Base-by-base conservation (phyloP, 2,329 filamentous ascomycete genomes). In the Colletotrichum gigasporum region DNA sequence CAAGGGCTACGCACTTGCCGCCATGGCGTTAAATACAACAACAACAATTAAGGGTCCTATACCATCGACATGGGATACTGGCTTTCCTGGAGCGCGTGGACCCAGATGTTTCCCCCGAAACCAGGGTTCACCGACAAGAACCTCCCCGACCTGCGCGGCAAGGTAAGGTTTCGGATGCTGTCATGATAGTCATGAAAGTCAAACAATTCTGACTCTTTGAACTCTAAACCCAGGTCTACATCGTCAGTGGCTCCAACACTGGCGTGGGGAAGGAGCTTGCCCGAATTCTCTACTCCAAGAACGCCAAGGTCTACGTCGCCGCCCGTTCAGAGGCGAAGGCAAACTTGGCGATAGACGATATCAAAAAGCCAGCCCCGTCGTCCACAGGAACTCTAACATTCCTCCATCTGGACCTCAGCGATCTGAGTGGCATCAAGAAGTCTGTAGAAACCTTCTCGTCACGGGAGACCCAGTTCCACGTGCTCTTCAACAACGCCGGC, bases 291-390 rank as follows among this genome's bases (percentile, higher is more conserved):
- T 88, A 87, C 71, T 69, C 73, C 4, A 78, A 77, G 18, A 80
- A 83, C 60, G 84, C 74, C 24, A 84, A 76, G 3, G 79, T 87
- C 37, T 86, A 87, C 69, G 70, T 86, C 30, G 82, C 82, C 3
- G 80, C 78, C 1, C 82, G 84, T 41, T 69, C 68, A 16, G 65
- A 74, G 22, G 67, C 73, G 4, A 81, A 81, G 58, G 79, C 74
- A 14, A 69, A 73, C 5, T 61, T 69, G 1, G 80, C 80, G 16
- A 82, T 86, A 45, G 68, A 72, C 11, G 63, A 68, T 14, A 81
- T 85, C 66, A 71, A 76, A 35, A 10, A 30, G 3, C 71, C 74
- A 7, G 67, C 66, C 0, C 75, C 79, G 2, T 30, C 66, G 9
- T 65, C 71, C 10, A 71, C 70, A 7, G 79, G 79, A 22, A 65